These are phyloP conservation scores for Moricandia arvensis DNA, from an alignment of 345 rosid species.

Conservation along the genomic window DNA sequence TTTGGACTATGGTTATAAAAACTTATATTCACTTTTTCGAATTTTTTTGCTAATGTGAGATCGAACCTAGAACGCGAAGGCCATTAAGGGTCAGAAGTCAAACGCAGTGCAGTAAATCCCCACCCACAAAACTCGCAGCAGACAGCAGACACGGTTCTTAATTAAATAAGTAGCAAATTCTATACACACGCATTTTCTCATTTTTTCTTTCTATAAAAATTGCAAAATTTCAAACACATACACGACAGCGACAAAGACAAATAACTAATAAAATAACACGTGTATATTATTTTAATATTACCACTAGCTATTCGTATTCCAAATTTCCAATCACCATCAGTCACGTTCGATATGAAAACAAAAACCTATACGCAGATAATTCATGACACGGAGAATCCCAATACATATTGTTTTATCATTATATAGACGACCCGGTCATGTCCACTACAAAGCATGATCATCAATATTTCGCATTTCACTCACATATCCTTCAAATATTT, in stretches of 20 bases:
- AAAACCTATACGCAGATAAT: neutral
- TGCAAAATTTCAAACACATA: too few relatives aligned
- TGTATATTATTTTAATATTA: neutral
- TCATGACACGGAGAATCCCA: neutral
- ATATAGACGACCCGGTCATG: neutral
- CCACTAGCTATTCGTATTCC: neutral
- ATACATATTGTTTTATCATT: neutral
- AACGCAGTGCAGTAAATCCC: too few relatives aligned
- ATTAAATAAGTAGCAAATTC: too few relatives aligned
- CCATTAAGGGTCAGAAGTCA: neutral
- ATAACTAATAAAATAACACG: too few relatives aligned
- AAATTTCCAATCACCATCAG: constrained; percentile 13
- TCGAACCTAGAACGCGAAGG: neutral
- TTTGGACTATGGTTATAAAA: neutral
- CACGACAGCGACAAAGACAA: too few relatives aligned
- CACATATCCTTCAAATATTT: neutral
- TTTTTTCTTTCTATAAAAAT: too few relatives aligned
- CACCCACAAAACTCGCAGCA: too few relatives aligned
- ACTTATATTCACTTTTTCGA: neutral
- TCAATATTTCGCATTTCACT: neutral
- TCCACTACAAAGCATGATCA: constrained; percentile 29
- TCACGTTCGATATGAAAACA: constrained; percentile 27
- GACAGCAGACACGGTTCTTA: too few relatives aligned
- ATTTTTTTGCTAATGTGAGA: neutral
- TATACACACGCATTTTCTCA: too few relatives aligned